A percentile compares a stretch with the other conserved stretches of the same genome.
Evolutionary conservation across 2,329 filamentous ascomycete genomes (phyloP).

Genomic region (Aureobasidium namibiae): DNA sequence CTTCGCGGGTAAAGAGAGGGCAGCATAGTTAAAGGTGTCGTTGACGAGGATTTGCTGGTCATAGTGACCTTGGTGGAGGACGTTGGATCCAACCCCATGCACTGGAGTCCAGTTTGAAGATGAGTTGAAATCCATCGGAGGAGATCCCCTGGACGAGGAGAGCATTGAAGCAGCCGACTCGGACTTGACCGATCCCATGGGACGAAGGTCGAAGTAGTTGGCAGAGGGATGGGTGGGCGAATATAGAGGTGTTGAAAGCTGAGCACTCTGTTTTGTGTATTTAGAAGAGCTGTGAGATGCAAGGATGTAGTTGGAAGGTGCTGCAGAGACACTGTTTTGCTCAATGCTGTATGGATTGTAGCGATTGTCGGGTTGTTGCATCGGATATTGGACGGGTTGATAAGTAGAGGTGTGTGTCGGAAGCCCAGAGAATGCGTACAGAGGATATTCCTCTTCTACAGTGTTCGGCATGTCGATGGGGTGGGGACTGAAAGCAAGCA

Average conservation of each 20-base stretch:
- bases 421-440: slow-evolving; percentile 1
- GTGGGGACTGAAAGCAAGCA: slow-evolving; percentile 5
- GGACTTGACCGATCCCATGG: slow-evolving; percentile 40
- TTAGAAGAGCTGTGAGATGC: background rate
- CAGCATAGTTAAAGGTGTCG: slow-evolving; percentile 49
- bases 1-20: slow-evolving; percentile 39
- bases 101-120: slow-evolving; percentile 50
- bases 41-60: slow-evolving; percentile 44
- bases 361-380: background rate
- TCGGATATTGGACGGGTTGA: background rate
- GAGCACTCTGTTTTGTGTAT: background rate
- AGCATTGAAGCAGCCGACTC: slow-evolving; percentile 44
- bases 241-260: slow-evolving; percentile 27
- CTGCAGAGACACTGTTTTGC: background rate
- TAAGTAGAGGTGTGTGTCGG: background rate
- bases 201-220: slow-evolving; percentile 37
- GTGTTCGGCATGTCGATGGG: background rate
- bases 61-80: slow-evolving; percentile 51
- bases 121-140: slow-evolving; percentile 52
- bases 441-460: background rate
- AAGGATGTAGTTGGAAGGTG: slow-evolving; percentile 1
- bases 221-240: slow-evolving; percentile 37
- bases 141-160: slow-evolving; percentile 44
- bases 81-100: slow-evolving; percentile 50
- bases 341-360: background rate